Conservation (phyloP, 257 asterid species). For the Solanum virginianum region DNA sequence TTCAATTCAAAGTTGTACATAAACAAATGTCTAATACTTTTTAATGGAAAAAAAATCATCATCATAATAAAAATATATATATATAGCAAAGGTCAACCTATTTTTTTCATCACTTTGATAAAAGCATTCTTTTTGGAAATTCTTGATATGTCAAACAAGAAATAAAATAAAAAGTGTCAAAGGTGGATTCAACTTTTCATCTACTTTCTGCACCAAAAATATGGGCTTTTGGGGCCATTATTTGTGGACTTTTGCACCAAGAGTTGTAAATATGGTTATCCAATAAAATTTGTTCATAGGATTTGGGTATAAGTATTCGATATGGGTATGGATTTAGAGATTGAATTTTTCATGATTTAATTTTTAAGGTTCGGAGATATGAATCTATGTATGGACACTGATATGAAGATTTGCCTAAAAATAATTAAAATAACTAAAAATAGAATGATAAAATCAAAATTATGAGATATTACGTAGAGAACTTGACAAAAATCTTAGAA, state of each 20-base stretch:
- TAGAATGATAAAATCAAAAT: too few relatives aligned
- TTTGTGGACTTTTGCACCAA: background rate
- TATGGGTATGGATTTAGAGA: too few relatives aligned
- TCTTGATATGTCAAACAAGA: background rate
- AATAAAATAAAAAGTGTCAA: background rate
- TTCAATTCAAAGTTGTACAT: background rate
- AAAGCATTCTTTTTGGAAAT: background rate
- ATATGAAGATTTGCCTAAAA: too few relatives aligned
- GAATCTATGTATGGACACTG: too few relatives aligned
- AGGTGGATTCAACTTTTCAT: background rate
- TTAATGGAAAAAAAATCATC: background rate
- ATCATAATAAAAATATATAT: background rate
- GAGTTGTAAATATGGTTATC: background rate
- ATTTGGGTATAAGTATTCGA: rapidly evolving
- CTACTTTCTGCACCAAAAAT: background rate
- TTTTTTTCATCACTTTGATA: background rate
- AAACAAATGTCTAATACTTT: background rate
- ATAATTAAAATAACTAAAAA: too few relatives aligned
- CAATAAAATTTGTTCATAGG: background rate
- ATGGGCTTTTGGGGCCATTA: background rate
- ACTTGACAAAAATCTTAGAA: too few relatives aligned
- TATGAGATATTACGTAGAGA: too few relatives aligned
- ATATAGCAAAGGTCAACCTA: background rate
- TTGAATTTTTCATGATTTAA: too few relatives aligned
- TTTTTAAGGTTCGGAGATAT: too few relatives aligned